A percentile compares a stretch with the other conserved stretches of the same genome.
phyloP scores from a whole-genome alignment of 2,329 filamentous ascomycete genomes.

The Fusarium sp. region DNA sequence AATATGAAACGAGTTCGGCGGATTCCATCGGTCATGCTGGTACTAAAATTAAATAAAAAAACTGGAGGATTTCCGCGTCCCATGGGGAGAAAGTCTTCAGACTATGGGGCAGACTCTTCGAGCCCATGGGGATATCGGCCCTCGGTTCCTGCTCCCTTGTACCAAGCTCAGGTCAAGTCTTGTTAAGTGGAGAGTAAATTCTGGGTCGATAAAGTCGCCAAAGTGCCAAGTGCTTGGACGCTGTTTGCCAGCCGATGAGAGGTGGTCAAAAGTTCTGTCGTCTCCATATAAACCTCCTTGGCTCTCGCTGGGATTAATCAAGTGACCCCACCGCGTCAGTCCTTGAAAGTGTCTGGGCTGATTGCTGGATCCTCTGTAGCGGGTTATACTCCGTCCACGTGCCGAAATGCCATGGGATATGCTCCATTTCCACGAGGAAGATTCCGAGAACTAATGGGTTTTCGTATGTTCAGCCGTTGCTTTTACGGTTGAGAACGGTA shows the following conservation, averaged over 20 bases:
- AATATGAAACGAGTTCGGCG: neutral
- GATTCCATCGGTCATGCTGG: neutral
- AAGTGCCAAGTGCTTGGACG: constrained; percentile 24
- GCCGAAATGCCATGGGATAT: neutral
- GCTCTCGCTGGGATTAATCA: constrained; percentile 16
- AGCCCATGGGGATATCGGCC: constrained; percentile 22
- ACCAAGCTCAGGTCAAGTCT: constrained; percentile 24
- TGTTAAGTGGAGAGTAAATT: constrained; percentile 24
- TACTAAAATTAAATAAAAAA: neutral
- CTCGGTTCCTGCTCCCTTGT: constrained; percentile 12
- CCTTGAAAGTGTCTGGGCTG: neutral
- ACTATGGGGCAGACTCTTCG: neutral
- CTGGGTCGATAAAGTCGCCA: neutral
- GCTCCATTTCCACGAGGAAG: neutral
- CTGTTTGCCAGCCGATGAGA: constrained; percentile 7
- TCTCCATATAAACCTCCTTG: constrained; percentile 19
- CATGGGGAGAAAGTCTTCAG: neutral
- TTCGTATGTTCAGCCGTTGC: neutral
- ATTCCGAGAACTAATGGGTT: neutral
- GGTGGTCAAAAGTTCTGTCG: constrained; percentile 5
- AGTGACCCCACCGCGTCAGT: constrained; percentile 6
- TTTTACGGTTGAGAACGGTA: neutral
- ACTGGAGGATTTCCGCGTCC: neutral
- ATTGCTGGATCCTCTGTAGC: neutral
- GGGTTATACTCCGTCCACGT: constrained; percentile 1